A percentile compares a stretch with the other conserved stretches of the same genome.
These are phyloP conservation scores for Bruguiera gymnorhiza DNA, from an alignment of 345 rosid genomes.

Conservation along the genomic window DNA sequence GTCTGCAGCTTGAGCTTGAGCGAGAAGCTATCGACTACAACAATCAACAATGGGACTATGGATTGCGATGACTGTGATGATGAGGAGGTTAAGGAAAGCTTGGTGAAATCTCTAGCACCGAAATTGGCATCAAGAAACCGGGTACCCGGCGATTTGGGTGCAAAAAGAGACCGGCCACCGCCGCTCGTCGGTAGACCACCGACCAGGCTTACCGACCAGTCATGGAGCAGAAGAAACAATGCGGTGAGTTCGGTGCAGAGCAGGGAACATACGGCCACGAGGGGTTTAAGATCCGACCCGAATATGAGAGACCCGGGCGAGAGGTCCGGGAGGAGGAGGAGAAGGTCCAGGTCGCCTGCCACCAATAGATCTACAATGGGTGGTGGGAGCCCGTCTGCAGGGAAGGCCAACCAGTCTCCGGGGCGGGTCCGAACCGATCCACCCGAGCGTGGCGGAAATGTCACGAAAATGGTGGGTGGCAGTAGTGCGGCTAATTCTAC, in stretches of 20 bases:
- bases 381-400: slow-evolving; percentile 51
- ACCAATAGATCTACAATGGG: slow-evolving; percentile 51
- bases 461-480: background rate
- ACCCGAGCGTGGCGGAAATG: slow-evolving; percentile 6
- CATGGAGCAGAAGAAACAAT: slow-evolving; percentile 42
- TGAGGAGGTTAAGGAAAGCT: slow-evolving; percentile 35
- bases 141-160: slow-evolving; percentile 17
- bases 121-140: slow-evolving; percentile 35
- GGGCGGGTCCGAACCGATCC: slow-evolving; percentile 47
- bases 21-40: slow-evolving; percentile 58
- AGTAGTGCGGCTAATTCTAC: background rate
- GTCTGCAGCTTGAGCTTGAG: slow-evolving; percentile 54
- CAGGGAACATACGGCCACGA: slow-evolving; percentile 25
- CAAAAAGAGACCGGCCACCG: slow-evolving; percentile 17
- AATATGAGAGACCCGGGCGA: slow-evolving; percentile 53
- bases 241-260: slow-evolving; percentile 35
- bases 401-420: slow-evolving; percentile 56
- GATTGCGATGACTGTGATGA: slow-evolving; percentile 31
- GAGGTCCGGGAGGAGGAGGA: slow-evolving; percentile 42
- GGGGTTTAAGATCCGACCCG: slow-evolving; percentile 33
- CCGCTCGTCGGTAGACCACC: slow-evolving; percentile 45
- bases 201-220: slow-evolving; percentile 45
- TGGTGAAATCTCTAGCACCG: slow-evolving; percentile 48
- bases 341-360: slow-evolving; percentile 51
- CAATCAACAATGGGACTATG: slow-evolving; percentile 29